phyloP scores from a whole-genome alignment of 495 filamentous ascomycete species.

The Daldinia loculata region DNA sequence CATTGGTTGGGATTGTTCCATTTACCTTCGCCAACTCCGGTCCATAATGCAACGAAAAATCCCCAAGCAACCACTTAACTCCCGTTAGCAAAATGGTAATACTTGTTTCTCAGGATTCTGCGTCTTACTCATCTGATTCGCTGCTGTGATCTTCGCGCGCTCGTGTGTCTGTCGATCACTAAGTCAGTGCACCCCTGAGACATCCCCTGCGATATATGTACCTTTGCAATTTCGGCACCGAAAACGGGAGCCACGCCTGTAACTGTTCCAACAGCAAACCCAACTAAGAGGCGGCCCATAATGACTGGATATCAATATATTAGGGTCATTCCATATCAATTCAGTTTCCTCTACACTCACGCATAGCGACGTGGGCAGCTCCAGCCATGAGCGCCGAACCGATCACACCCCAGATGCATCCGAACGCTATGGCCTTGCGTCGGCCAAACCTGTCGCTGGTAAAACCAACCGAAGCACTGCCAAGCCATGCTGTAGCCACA shows the following conservation, averaged over 20 bases:
- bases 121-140: conserved; percentile 46
- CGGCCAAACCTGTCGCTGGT: conserved; percentile 59
- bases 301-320: conserved; percentile 48
- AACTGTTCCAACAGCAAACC: conserved; percentile 60
- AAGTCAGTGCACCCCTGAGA: conserved; percentile 34
- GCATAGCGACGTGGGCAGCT: conserved; percentile 59
- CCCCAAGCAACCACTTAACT: conserved; percentile 63
- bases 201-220: conserved; percentile 28
- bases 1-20: conserved; percentile 55
- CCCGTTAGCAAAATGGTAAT: conserved; percentile 7
- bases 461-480: conserved; percentile 57
- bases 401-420: conserved; percentile 55
- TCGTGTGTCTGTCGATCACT: conserved; percentile 56
- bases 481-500: conserved; percentile 55
- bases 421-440: conserved; percentile 58
- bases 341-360: conserved; percentile 22
- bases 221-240: conserved; percentile 50
- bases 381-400: conserved; percentile 62
- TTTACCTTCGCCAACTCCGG: conserved; percentile 51
- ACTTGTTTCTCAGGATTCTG: not conserved
- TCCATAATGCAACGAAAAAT: conserved; percentile 57
- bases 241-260: conserved; percentile 61
- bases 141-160: conserved; percentile 58
- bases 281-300: conserved; percentile 61
- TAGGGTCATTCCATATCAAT: not conserved